Conservation (phyloP, 1,284 basidiomycete species). For the Puccinia horiana region DNA sequence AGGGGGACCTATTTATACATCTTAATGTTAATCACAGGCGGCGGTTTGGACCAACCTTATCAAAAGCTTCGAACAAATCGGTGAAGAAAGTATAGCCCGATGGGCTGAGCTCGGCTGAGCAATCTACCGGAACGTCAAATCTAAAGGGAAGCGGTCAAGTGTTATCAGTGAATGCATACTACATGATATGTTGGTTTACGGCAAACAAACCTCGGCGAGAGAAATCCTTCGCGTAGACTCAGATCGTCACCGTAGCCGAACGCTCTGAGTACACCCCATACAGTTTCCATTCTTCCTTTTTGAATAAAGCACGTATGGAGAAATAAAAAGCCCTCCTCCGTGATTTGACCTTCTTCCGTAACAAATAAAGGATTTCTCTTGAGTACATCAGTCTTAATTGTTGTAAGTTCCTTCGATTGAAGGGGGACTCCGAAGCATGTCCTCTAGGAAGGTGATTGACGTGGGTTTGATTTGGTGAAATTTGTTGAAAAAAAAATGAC, state of each 20-base stretch:
- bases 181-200: neutral
- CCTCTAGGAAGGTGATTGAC: slow-evolving; percentile 63
- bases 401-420: slow-evolving; percentile 84
- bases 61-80: slow-evolving; percentile 92
- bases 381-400: slow-evolving; percentile 68
- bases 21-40: neutral
- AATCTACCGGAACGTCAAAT: slow-evolving; percentile 88
- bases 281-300: slow-evolving; percentile 91
- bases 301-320: slow-evolving; percentile 97
- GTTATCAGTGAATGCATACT: slow-evolving; percentile 33
- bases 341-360: slow-evolving; percentile 68
- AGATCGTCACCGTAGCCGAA: slow-evolving; percentile 97
- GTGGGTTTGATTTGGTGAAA: neutral
- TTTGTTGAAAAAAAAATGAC: slow-evolving; percentile 14
- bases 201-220: slow-evolving; percentile 73
- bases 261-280: slow-evolving; percentile 91
- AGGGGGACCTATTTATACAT: neutral
- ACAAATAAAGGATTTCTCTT: slow-evolving; percentile 66
- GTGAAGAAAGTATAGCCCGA: slow-evolving; percentile 96
- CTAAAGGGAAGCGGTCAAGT: slow-evolving; percentile 60
- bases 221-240: slow-evolving; percentile 79
- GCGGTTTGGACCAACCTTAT: slow-evolving; percentile 68
- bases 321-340: slow-evolving; percentile 89
- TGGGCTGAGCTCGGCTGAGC: slow-evolving; percentile 89
- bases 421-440: slow-evolving; percentile 94